These are phyloP conservation scores for Davidsoniella neocaledoniae DNA, from an alignment of 2,329 filamentous ascomycete genomes.

Conservation along the genomic window DNA sequence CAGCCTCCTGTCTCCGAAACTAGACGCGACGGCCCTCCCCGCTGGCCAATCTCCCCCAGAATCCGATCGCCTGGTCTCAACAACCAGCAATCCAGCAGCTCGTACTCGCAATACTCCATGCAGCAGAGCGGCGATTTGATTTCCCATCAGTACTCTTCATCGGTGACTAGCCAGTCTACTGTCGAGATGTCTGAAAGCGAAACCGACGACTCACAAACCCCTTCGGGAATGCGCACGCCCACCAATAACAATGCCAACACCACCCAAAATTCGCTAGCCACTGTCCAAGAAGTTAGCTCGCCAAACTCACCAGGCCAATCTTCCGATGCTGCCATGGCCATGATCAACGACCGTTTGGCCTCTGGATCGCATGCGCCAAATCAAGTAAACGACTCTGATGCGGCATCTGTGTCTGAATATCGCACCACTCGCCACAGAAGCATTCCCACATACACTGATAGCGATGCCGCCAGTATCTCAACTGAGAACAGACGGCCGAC, in stretches of 20 bases:
- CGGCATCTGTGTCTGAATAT: slow-evolving; percentile 1
- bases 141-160: slow-evolving; percentile 4
- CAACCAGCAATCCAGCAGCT: not conserved
- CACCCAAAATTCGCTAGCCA: slow-evolving; percentile 41
- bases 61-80: slow-evolving; percentile 44
- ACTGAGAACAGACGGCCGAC: slow-evolving; percentile 26
- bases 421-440: slow-evolving; percentile 4
- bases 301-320: slow-evolving; percentile 46
- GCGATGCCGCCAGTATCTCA: slow-evolving; percentile 43
- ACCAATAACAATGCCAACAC: slow-evolving; percentile 40
- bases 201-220: slow-evolving; percentile 30
- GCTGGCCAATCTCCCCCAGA: slow-evolving; percentile 64
- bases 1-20: slow-evolving; percentile 6
- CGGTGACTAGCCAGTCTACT: slow-evolving; percentile 8
- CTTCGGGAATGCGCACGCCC: slow-evolving; percentile 40
- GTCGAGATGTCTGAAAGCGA: slow-evolving; percentile 31
- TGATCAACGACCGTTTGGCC: slow-evolving; percentile 31
- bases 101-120: slow-evolving; percentile 5
- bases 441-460: slow-evolving; percentile 26
- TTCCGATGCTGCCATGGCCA: slow-evolving; percentile 31
- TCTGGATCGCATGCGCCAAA: not conserved
- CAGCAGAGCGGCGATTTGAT: not conserved
- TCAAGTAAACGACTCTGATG: slow-evolving; percentile 6
- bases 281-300: slow-evolving; percentile 78
- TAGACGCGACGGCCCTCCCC: slow-evolving; percentile 23